Evolutionary conservation across 2,329 filamentous ascomycete genomes (phyloP), one percentile per base, ranked within the genome.

Genomic region (Penicillium sp.): DNA sequence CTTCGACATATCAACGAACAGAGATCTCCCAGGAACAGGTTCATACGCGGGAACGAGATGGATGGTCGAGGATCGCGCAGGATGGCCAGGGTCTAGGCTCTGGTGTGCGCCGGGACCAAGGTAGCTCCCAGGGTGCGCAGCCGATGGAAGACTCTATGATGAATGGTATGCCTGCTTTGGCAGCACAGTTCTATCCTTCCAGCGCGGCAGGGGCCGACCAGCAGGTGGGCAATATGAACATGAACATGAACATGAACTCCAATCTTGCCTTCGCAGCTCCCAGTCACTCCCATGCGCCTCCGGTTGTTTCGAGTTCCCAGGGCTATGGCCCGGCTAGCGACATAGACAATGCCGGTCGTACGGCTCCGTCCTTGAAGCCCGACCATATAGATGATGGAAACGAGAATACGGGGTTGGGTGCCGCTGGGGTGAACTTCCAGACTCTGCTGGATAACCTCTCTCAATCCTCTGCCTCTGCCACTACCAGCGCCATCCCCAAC

Each of bases 1-100:
- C 86, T 57, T 81, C 86, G 55, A 83, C 82, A 63, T 85, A 86
- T 73, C 79, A 79, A 61, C 84, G 80, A 70, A 73, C 73, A 39
- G 69, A 70, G 41, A 59, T 62, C 53, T 59, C 69, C 50, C 57
- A 67, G 22, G 39, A 20, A 20, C 39, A 22, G n/a, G 20, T 41
- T 47, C 41, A 48, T 3, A 14, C 34, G 42, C 54, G 58, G 25
- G 50, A 39, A 42, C 58, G 64, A n/a, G 58, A 68, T 60, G 62
- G 54, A 49, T 64, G 66, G 64, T 60, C 42, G 47, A 57, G 60
- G 53, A 60, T 54, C 52, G 55, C 57, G 42, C 58, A 61, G 53
- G 61, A 61, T 42, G 57, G 39, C 15, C 60, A 63, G 43, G 58
- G 41, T 41, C 35, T 60, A 52, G 63, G 47, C 43, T 51, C 60